Evolutionary conservation across 2,329 filamentous ascomycete genomes (phyloP).

Genomic region (Pyricularia pennisetigena): DNA sequence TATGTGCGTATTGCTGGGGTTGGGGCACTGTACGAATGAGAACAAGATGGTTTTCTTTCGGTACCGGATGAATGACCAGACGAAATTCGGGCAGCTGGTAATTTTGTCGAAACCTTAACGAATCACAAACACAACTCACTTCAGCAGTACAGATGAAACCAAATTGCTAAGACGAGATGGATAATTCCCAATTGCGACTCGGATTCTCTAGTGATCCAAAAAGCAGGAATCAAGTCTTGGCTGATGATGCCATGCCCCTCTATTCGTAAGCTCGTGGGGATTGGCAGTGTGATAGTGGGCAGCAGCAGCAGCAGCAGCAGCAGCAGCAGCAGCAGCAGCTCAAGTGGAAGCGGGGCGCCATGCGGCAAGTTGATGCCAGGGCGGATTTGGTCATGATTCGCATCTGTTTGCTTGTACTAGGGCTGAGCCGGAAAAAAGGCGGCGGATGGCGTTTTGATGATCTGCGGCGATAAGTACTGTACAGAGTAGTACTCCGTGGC

Average conservation of each 20-base stretch:
- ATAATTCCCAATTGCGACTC: background rate
- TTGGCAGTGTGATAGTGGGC: background rate
- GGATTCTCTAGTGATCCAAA: background rate
- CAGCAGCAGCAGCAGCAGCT: no score
- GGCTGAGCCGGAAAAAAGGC: background rate
- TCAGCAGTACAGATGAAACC: background rate
- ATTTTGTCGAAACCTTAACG: background rate
- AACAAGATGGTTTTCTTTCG: background rate
- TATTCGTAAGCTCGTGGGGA: background rate
- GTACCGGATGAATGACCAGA: background rate
- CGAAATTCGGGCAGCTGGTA: background rate
- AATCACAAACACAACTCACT: background rate
- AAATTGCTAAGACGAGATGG: background rate
- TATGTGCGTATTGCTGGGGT: background rate
- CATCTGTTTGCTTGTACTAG: background rate
- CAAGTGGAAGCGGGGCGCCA: background rate
- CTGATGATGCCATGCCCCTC: constrained; percentile 3
- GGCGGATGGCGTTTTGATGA: background rate
- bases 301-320: no score
- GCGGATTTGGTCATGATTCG: background rate
- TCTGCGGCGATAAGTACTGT: background rate
- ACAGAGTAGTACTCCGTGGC: background rate
- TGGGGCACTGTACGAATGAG: background rate
- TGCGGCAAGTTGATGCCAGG: background rate
- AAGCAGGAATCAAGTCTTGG: background rate